Conservation (phyloP, 306 rosid species). For the Castanea crenata region DNA sequence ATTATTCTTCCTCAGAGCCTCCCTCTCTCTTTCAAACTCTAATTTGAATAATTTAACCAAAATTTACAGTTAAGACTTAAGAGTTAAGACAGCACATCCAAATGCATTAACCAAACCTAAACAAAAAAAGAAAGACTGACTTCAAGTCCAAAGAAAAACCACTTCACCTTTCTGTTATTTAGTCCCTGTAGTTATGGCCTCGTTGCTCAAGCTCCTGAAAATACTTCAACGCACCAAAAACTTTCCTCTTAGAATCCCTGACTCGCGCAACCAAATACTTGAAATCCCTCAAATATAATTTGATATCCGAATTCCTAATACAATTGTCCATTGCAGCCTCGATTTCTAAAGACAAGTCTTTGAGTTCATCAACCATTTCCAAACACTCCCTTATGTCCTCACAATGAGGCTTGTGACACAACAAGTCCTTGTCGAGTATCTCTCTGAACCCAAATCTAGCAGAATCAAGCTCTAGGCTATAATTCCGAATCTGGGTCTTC, state of each 20-base stretch:
- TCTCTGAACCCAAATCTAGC: background rate
- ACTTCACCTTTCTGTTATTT: background rate
- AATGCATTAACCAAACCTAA: background rate
- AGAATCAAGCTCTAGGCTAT: background rate
- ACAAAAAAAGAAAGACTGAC: background rate
- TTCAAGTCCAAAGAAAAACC: background rate
- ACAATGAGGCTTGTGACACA: background rate
- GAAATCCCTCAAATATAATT: background rate
- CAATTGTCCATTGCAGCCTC: constrained; percentile 9
- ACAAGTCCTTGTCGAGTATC: background rate
- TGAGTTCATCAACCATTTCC: constrained; percentile 6
- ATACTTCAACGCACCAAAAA: background rate
- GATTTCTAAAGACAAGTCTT: background rate
- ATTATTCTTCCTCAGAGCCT: background rate
- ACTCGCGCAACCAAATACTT: background rate
- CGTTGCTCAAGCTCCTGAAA: constrained; percentile 15
- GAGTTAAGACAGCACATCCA: background rate
- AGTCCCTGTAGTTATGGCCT: background rate
- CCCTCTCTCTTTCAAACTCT: background rate
- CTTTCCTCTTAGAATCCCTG: background rate
- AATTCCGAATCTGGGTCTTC: background rate
- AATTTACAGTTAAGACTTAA: background rate
- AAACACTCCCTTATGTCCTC: background rate
- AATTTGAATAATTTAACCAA: background rate
- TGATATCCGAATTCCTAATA: background rate